These are phyloP conservation scores for Endocarpon pusillum DNA, from an alignment of 495 filamentous ascomycete species.

Conservation along the genomic window DNA sequence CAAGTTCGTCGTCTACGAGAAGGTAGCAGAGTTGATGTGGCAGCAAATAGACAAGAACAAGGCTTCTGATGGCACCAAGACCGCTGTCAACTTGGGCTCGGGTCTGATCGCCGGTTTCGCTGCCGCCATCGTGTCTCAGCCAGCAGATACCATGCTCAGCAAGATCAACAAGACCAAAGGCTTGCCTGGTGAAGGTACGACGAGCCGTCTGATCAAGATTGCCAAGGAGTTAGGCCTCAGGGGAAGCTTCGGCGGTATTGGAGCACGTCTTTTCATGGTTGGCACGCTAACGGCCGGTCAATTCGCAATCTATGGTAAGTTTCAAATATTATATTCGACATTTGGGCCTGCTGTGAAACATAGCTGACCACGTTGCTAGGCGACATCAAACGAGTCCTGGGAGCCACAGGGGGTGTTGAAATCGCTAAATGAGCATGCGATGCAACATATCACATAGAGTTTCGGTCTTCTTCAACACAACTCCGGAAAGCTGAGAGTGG, in stretches of 20 bases:
- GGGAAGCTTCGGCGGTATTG: conserved; percentile 82
- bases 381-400: conserved; percentile 34
- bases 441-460: no score
- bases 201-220: conserved; percentile 85
- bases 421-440: no score
- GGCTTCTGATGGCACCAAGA: conserved; percentile 58
- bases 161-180: conserved; percentile 99
- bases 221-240: conserved; percentile 80
- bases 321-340: conserved; percentile 32
- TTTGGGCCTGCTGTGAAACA: not conserved
- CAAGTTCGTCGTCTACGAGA: conserved; percentile 99
- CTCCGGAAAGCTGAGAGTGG: no score
- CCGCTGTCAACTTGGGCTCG: conserved; percentile 79
- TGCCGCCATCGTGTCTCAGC: conserved; percentile 89
- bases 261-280: conserved; percentile 71
- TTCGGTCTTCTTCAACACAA: no score
- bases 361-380: not conserved
- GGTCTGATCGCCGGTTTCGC: conserved; percentile 97
- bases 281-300: conserved; percentile 77
- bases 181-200: conserved; percentile 85
- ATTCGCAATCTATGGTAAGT: conserved; percentile 90
- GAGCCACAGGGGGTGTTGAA: conserved; percentile 65
- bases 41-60: conserved; percentile 53
- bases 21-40: conserved; percentile 74
- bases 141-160: conserved; percentile 95